phyloP scores from a whole-genome alignment of 306 rosid species.

The Cucumis hystrix region DNA sequence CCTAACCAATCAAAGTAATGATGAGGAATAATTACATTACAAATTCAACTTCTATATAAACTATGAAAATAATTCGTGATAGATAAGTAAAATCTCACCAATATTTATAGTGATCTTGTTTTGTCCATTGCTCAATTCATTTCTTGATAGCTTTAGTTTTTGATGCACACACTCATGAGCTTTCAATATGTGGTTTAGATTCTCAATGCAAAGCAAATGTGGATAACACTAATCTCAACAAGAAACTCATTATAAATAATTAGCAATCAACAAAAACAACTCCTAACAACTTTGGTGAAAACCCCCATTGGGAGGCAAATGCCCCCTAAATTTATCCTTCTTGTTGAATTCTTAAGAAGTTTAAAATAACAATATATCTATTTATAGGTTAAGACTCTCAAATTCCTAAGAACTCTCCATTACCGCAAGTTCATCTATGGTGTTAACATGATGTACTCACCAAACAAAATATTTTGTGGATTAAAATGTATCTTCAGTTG shows the following conservation, averaged over 20 bases:
- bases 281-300: neutral
- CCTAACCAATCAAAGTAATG: neutral
- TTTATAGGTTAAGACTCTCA: neutral
- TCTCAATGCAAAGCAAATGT: neutral
- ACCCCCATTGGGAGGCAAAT: neutral
- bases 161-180: neutral
- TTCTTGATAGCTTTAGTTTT: neutral
- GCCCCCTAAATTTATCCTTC: neutral
- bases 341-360: neutral
- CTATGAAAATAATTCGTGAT: neutral
- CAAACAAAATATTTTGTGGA: neutral
- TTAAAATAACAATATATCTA: neutral
- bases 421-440: neutral
- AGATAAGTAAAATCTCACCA: neutral
- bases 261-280: neutral
- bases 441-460: neutral
- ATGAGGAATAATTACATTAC: neutral
- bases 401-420: neutral
- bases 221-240: neutral
- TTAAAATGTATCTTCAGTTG: neutral
- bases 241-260: neutral
- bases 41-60: neutral
- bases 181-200: neutral
- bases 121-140: neutral
- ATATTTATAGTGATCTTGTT: neutral